phyloP scores from a whole-genome alignment of 306 rosid species.

The Phaseolus lunatus region DNA sequence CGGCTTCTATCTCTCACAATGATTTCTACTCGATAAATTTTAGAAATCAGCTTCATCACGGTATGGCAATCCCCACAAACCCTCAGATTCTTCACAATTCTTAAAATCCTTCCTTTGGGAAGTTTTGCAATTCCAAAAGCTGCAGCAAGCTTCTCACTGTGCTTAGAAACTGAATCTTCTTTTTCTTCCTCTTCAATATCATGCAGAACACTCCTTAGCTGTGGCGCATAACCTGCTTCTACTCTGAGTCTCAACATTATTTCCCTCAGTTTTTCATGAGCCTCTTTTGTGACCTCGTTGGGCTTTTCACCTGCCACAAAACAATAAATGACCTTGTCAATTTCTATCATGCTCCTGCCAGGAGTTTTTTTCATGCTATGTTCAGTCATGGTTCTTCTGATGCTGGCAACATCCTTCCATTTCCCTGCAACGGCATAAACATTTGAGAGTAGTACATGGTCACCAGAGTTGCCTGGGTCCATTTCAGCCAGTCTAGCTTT shows the following conservation, averaged over 20 bases:
- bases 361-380: conserved; percentile 68
- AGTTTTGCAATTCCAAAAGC: conserved; percentile 83
- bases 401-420: conserved; percentile 78
- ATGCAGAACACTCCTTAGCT: conserved; percentile 71
- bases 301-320: conserved; percentile 79
- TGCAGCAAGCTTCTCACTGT: conserved; percentile 89
- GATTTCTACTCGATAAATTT: conserved; percentile 70
- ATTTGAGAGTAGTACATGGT: conserved; percentile 83
- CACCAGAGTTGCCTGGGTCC: conserved; percentile 80
- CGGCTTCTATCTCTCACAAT: conserved; percentile 86
- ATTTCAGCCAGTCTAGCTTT: conserved; percentile 70
- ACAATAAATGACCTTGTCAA: conserved; percentile 69
- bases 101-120: conserved; percentile 59
- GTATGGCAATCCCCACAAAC: conserved; percentile 83
- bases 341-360: conserved; percentile 88
- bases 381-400: conserved; percentile 74
- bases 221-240: conserved; percentile 69
- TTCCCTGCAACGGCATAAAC: conserved; percentile 76
- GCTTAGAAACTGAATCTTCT: conserved; percentile 75
- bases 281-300: conserved; percentile 62
- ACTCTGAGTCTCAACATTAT: conserved; percentile 67
- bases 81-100: conserved; percentile 83
- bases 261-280: conserved; percentile 69
- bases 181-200: conserved; percentile 90
- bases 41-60: conserved; percentile 83